Evolutionary conservation across 2,329 filamentous ascomycete genomes (phyloP).

Genomic region (Coccinonectria pachysandricola): DNA sequence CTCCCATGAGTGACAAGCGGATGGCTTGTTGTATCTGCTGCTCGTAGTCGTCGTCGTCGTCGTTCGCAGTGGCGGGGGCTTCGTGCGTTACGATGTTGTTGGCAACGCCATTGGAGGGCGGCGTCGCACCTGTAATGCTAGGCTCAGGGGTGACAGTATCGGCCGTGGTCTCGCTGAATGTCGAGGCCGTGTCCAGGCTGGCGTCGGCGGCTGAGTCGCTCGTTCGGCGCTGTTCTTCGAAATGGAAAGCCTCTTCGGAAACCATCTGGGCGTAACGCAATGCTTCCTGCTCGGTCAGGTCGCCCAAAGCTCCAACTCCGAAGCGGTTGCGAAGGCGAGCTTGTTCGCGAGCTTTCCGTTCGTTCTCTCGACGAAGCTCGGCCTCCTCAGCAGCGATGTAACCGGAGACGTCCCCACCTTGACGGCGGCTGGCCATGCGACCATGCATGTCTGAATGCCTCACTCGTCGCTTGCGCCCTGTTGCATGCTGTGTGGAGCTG

Average conservation of each 20-base stretch:
- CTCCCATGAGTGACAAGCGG: conserved; percentile 49
- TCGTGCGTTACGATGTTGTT: conserved; percentile 3
- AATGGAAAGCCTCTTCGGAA: conserved; percentile 48
- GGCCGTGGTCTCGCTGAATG: conserved; percentile 27
- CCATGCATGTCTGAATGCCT: conserved; percentile 55
- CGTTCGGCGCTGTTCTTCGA: conserved; percentile 46
- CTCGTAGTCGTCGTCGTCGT: conserved; percentile 48
- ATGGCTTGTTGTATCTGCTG: conserved; percentile 53
- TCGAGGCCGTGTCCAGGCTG: conserved; percentile 33
- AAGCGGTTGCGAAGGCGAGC: conserved; percentile 68
- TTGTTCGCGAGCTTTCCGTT: conserved; percentile 55
- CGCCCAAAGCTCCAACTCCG: conserved; percentile 61
- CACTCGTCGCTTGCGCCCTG: conserved; percentile 67
- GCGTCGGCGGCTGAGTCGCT: conserved; percentile 42
- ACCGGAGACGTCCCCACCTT: conserved; percentile 61
- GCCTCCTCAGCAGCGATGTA: conserved; percentile 81
- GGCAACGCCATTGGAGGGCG: conserved; percentile 9
- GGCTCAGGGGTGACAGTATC: conserved; percentile 46
- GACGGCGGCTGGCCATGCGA: conserved; percentile 37
- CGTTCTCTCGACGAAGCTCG: conserved; percentile 66
- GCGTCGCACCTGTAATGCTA: conserved; percentile 34
- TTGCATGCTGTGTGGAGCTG: conserved; percentile 68
- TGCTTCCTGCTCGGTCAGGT: conserved; percentile 56
- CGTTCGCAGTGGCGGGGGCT: too few species aligned
- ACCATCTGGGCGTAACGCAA: conserved; percentile 56